A percentile compares a stretch with the other conserved stretches of the same genome.
These are phyloP conservation scores for Forsythia viridissima DNA, from an alignment of 257 asterid genomes.

Conservation along the genomic window DNA sequence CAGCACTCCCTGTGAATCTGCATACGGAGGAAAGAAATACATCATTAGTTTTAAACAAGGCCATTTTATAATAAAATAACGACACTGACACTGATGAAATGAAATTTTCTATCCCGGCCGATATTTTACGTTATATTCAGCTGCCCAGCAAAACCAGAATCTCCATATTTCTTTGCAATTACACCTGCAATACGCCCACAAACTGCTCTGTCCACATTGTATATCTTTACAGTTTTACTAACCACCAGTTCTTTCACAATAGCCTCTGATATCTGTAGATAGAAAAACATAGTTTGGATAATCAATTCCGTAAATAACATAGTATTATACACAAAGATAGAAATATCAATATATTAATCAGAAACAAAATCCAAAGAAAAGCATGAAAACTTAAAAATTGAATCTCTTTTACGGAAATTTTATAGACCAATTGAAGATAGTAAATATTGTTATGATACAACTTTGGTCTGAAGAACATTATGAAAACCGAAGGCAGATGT, in stretches of 20 bases:
- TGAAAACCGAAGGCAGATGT: background rate
- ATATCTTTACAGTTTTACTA: conserved; percentile 67
- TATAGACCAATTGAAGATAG: background rate
- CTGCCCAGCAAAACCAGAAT: conserved; percentile 97
- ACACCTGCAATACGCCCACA: conserved; percentile 99
- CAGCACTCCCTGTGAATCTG: conserved; percentile 96
- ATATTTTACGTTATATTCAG: conserved; percentile 70
- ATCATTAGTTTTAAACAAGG: conserved; percentile 15
- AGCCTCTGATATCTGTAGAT: conserved; percentile 71
- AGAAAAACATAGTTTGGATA: background rate
- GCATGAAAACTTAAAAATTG: background rate
- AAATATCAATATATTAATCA: background rate
- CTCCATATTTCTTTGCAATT: conserved; percentile 95
- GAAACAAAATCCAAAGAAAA: background rate
- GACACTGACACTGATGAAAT: background rate
- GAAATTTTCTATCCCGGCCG: background rate
- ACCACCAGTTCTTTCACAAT: conserved; percentile 84
- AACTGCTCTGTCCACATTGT: conserved; percentile 95
- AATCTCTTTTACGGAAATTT: background rate
- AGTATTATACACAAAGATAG: background rate
- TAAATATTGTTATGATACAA: background rate
- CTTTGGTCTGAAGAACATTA: background rate
- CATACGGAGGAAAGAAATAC: conserved; percentile 23
- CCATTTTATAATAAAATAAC: conserved; percentile 4
- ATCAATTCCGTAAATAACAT: background rate